phyloP scores from a whole-genome alignment of 176 grass and related monocot species.

The Zoysia japonica region DNA sequence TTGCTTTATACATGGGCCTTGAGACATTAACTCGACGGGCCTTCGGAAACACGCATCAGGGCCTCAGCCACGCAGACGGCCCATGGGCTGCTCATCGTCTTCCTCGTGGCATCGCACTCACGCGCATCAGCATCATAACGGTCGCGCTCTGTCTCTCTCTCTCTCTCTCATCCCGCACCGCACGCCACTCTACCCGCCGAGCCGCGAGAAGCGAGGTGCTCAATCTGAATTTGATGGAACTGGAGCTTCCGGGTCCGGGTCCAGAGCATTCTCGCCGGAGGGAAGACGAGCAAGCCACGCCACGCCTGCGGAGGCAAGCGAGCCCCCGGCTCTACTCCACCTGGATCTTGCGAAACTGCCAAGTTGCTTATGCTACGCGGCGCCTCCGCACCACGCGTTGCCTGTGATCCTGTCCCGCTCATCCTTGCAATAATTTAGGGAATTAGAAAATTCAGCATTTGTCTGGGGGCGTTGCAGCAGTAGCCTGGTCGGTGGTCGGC shows the following conservation, averaged over 20 bases:
- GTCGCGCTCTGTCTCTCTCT: not conserved
- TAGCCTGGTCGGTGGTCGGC: conserved; percentile 23
- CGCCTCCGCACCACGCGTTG: conserved; percentile 2
- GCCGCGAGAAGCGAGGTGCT: not conserved
- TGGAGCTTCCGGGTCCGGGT: not conserved
- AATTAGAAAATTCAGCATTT: not conserved
- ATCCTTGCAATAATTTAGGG: not conserved
- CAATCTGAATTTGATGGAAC: not conserved
- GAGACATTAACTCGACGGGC: not conserved
- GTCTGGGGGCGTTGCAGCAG: not conserved
- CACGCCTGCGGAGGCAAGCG: conserved; percentile 46
- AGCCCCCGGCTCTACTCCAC: not conserved
- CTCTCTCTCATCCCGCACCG: no score
- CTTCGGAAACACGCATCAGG: not conserved
- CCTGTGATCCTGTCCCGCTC: not conserved
- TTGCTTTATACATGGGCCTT: conserved; percentile 24
- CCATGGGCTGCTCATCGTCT: not conserved
- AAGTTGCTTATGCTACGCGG: not conserved
- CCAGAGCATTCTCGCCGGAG: not conserved
- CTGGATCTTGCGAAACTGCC: not conserved
- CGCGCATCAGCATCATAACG: conserved; percentile 8
- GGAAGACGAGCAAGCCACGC: conserved; percentile 40
- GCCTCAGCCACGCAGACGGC: not conserved
- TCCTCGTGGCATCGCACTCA: not conserved
- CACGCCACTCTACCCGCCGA: conserved; percentile 12